A percentile compares a stretch with the other conserved stretches of the same genome.
phyloP scores from a whole-genome alignment of 257 asterid species.

The Scutellaria barbata region DNA sequence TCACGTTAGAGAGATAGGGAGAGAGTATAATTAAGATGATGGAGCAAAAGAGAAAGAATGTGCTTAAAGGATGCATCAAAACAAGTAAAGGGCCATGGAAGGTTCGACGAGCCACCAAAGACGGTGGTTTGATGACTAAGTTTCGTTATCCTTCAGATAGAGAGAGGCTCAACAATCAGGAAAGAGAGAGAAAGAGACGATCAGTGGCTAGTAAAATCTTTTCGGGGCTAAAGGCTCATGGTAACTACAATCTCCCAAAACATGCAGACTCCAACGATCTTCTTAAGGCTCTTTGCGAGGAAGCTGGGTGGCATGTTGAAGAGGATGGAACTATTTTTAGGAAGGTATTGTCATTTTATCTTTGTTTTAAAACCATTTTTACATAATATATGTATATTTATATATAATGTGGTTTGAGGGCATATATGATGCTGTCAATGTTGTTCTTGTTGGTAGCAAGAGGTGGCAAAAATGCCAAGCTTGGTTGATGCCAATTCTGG shows the following conservation, averaged over 20 bases:
- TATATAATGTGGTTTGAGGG: no score
- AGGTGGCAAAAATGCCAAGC: slow-evolving; percentile 33
- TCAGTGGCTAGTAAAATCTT: slow-evolving; percentile 65
- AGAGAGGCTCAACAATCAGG: slow-evolving; percentile 66
- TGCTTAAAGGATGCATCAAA: slow-evolving; percentile 67
- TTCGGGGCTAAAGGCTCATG: slow-evolving; percentile 64
- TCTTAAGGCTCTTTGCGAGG: slow-evolving; percentile 72
- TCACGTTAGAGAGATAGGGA: background rate
- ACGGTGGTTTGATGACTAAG: slow-evolving; percentile 51
- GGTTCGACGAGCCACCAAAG: slow-evolving; percentile 60
- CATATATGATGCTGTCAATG: no score
- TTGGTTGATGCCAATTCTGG: slow-evolving; percentile 28
- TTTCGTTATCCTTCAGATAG: slow-evolving; percentile 66
- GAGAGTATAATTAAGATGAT: slow-evolving; percentile 5
- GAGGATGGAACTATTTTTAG: slow-evolving; percentile 63
- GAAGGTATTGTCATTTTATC: slow-evolving; percentile 37
- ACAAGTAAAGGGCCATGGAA: slow-evolving; percentile 73
- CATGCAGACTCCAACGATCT: slow-evolving; percentile 76
- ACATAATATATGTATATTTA: background rate
- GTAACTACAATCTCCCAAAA: slow-evolving; percentile 63
- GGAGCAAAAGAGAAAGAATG: slow-evolving; percentile 34
- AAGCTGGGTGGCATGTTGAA: slow-evolving; percentile 85
- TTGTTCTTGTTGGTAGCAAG: slow-evolving; percentile 29
- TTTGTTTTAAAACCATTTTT: no score
- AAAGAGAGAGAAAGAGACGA: slow-evolving; percentile 64